Evolutionary conservation across 352 stramenopile genomes (phyloP).

Genomic region (Globisporangium paddicum): DNA sequence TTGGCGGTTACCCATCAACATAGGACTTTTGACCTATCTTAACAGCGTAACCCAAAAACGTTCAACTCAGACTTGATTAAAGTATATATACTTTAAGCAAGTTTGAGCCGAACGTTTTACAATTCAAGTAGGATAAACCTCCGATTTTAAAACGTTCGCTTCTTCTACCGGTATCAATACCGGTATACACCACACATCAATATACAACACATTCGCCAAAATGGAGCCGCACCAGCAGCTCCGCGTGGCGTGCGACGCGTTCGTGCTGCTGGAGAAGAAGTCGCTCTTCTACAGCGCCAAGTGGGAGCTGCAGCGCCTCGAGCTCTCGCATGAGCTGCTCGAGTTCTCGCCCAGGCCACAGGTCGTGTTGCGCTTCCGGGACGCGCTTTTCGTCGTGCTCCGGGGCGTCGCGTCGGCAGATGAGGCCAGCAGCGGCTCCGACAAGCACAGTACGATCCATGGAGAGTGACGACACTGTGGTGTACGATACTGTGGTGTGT

Average conservation of each 20-base stretch:
- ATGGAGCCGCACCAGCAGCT: not conserved
- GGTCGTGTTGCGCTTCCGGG: slow-evolving; percentile 25
- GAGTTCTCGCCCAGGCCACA: slow-evolving; percentile 29
- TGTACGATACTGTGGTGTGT: not conserved
- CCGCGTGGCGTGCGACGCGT: slow-evolving; percentile 9
- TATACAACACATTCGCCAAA: too few relatives aligned
- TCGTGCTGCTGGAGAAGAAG: slow-evolving; percentile 32
- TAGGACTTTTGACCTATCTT: too few relatives aligned
- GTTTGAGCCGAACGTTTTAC: too few relatives aligned
- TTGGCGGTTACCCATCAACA: too few relatives aligned
- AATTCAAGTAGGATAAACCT: too few relatives aligned
- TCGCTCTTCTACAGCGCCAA: slow-evolving; percentile 34
- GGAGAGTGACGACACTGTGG: not conserved
- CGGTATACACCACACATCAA: too few relatives aligned
- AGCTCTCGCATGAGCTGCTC: slow-evolving; percentile 19
- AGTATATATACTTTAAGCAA: too few relatives aligned
- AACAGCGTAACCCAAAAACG: too few relatives aligned
- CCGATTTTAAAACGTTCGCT: too few relatives aligned
- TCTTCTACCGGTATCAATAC: too few relatives aligned
- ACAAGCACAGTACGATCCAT: slow-evolving; percentile 8
- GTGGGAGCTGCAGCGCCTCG: slow-evolving; percentile 20
- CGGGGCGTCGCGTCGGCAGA: not conserved
- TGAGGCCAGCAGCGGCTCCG: not conserved
- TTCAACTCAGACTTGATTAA: too few relatives aligned
- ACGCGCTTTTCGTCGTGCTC: slow-evolving; percentile 22